A percentile compares a stretch with the other conserved stretches of the same genome.
Conservation (phyloP, 2,329 filamentous ascomycete genomes). For the Lachnum nothofagi region DNA sequence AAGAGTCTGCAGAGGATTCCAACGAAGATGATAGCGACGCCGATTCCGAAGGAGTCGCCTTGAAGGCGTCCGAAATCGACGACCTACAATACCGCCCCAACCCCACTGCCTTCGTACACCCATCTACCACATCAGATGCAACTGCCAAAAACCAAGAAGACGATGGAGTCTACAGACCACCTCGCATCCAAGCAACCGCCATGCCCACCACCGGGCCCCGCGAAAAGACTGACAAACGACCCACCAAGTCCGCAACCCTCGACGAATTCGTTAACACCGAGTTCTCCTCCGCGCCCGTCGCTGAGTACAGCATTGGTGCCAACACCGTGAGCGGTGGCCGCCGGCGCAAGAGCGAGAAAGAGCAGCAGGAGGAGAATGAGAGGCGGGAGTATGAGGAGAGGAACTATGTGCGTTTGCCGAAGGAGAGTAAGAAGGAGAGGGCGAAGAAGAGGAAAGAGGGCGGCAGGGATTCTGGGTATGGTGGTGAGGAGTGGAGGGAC, state of each 20-base stretch:
- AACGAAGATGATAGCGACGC: constrained; percentile 35
- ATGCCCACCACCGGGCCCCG: constrained; percentile 55
- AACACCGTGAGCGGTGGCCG: constrained; percentile 78
- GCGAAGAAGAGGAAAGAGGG: constrained; percentile 58
- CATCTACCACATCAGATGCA: constrained; percentile 21
- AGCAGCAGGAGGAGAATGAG: constrained; percentile 74
- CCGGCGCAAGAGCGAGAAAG: constrained; percentile 68
- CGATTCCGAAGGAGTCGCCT: constrained; percentile 20
- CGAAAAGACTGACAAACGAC: constrained; percentile 55
- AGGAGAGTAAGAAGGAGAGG: constrained; percentile 81
- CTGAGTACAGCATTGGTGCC: constrained; percentile 85
- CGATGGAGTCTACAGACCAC: constrained; percentile 80
- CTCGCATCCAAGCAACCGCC: constrained; percentile 77
- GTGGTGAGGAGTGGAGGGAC: constrained; percentile 88
- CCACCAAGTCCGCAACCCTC: constrained; percentile 73
- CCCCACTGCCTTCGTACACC: constrained; percentile 40
- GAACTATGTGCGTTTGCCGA: constrained; percentile 84
- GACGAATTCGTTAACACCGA: constrained; percentile 89
- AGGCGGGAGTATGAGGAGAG: constrained; percentile 81
- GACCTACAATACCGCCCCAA: constrained; percentile 61
- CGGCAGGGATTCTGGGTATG: constrained; percentile 56
- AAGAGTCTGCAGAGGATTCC: constrained; percentile 28
- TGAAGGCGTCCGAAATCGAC: constrained; percentile 40
- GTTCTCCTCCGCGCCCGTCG: constrained; percentile 72
- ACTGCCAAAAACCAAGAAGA: constrained; percentile 35